phyloP scores from a whole-genome alignment of 495 filamentous ascomycete genomes.

The Penicillium cosmopolitanum region DNA sequence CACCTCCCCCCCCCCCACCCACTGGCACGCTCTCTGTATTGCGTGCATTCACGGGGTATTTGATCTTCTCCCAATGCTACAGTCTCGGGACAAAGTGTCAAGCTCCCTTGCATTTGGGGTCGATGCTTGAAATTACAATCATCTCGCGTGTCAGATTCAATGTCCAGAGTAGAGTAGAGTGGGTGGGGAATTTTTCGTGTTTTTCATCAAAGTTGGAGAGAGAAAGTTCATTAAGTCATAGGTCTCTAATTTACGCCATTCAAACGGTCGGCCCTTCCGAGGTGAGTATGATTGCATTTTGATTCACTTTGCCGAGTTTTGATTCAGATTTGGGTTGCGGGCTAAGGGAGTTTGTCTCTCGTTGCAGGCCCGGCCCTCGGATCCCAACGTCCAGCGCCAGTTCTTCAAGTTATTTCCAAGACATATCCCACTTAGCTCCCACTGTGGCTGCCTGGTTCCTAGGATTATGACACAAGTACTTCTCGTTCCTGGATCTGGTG shows the following conservation, averaged over 20 bases:
- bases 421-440: constrained; percentile 1
- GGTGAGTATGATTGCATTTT: not conserved
- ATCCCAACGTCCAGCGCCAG: not conserved
- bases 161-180: no score
- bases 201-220: no score
- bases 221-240: no score
- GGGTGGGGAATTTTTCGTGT: no score
- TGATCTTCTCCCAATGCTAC: constrained; percentile 6
- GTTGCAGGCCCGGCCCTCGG: not conserved
- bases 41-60: constrained; percentile 3
- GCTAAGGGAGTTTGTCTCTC: not conserved
- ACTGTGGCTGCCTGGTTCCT: constrained; percentile 1
- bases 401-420: not conserved
- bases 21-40: constrained; percentile 4
- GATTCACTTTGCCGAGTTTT: not conserved
- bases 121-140: no score
- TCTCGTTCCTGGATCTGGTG: not conserved
- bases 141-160: no score
- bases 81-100: not conserved
- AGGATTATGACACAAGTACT: not conserved
- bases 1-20: not conserved
- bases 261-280: no score
- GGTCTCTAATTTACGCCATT: no score
- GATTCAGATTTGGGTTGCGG: not conserved
- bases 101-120: not conserved